phyloP scores from a whole-genome alignment of 305 asterid species.

The Fraxinus paxiana region DNA sequence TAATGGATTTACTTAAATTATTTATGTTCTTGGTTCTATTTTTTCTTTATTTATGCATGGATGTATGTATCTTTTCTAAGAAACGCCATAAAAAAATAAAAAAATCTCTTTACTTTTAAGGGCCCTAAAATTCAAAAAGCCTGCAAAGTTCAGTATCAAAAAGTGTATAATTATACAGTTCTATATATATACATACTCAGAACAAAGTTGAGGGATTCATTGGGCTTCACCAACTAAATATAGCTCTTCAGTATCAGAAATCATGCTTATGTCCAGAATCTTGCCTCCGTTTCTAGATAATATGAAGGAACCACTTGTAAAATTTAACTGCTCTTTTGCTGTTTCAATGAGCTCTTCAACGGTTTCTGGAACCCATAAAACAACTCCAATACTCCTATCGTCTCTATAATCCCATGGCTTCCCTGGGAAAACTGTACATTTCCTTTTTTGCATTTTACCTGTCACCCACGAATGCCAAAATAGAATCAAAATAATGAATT shows the following conservation, averaged over 20 bases:
- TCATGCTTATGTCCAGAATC: conserved; percentile 32
- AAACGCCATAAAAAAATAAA: background rate
- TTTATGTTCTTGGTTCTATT: background rate
- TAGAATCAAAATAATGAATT: background rate
- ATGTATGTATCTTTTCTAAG: background rate
- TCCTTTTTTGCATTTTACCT: conserved; percentile 24
- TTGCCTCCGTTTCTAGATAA: conserved; percentile 40
- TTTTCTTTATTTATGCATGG: background rate
- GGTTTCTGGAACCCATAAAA: background rate
- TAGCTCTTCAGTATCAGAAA: conserved; percentile 31
- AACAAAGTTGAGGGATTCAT: background rate
- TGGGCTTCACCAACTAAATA: conserved; percentile 28
- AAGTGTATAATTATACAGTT: background rate
- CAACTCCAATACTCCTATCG: conserved; percentile 29
- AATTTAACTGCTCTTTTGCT: conserved; percentile 27
- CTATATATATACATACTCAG: background rate
- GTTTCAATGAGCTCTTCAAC: conserved; percentile 16
- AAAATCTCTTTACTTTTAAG: background rate
- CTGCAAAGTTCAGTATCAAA: background rate
- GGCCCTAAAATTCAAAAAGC: background rate
- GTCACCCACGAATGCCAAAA: background rate
- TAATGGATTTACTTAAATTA: background rate
- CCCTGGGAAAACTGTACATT: conserved; percentile 33
- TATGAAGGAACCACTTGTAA: conserved; percentile 22
- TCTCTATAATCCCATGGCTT: conserved; percentile 29